Evolutionary conservation across 2,329 filamentous ascomycete species (phyloP).

Genomic region (Neonectria ditissima): DNA sequence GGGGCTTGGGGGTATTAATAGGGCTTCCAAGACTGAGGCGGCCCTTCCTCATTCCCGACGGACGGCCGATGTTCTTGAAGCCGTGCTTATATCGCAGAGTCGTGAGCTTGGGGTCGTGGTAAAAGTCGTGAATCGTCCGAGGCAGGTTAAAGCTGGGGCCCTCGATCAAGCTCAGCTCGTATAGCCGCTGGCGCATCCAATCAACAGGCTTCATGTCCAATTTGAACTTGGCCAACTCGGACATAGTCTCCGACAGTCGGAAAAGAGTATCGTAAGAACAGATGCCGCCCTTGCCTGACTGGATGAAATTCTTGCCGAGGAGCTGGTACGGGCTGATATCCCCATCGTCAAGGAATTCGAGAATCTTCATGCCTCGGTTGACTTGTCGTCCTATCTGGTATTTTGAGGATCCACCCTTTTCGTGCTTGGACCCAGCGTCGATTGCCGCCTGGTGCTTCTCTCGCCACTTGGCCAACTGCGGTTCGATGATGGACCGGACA

Average conservation of each 20-base stretch:
- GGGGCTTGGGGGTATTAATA: slow-evolving; percentile 39
- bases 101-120: slow-evolving; percentile 66
- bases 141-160: slow-evolving; percentile 64
- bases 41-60: slow-evolving; percentile 59
- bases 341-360: slow-evolving; percentile 64
- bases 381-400: slow-evolving; percentile 68
- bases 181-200: slow-evolving; percentile 68
- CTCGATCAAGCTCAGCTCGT: slow-evolving; percentile 59
- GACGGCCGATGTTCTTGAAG: slow-evolving; percentile 68
- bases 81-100: slow-evolving; percentile 64
- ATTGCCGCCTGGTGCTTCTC: slow-evolving; percentile 58
- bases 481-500: slow-evolving; percentile 56
- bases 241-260: slow-evolving; percentile 65
- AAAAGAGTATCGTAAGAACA: slow-evolving; percentile 69
- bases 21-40: slow-evolving; percentile 41
- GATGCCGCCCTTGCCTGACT: slow-evolving; percentile 53
- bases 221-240: slow-evolving; percentile 65
- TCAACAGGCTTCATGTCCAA: slow-evolving; percentile 65
- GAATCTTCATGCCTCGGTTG: slow-evolving; percentile 65
- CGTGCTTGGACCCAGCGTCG: slow-evolving; percentile 48
- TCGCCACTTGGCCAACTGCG: slow-evolving; percentile 60
- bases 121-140: slow-evolving; percentile 64
- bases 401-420: slow-evolving; percentile 55
- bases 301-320: slow-evolving; percentile 63
- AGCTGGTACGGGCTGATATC: slow-evolving; percentile 69